Evolutionary conservation across 1,139 yeast genomes (phyloP).

Genomic region (Blastobotrys niveus): DNA sequence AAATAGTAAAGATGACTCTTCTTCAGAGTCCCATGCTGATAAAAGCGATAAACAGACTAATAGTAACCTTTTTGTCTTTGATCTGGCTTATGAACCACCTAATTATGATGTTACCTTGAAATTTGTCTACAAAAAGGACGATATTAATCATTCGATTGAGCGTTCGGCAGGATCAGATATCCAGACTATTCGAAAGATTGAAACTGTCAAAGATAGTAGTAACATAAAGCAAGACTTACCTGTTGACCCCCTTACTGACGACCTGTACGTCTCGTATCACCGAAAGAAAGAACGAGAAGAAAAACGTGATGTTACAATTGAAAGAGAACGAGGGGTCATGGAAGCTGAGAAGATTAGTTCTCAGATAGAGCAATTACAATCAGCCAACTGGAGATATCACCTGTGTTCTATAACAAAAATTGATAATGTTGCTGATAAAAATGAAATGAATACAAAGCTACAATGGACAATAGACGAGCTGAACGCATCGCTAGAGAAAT

Average conservation of each 20-base stretch:
- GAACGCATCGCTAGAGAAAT: conserved; percentile 43
- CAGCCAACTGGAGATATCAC: conserved; percentile 51
- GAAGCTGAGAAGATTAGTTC: conserved; percentile 48
- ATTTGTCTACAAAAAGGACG: conserved; percentile 1
- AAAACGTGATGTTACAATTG: conserved; percentile 53
- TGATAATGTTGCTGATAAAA: conserved; percentile 41
- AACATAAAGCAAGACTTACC: too few relatives aligned
- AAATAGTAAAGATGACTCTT: background rate
- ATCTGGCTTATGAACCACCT: conserved; percentile 9
- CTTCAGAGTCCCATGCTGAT: background rate
- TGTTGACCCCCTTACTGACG: conserved; percentile 49
- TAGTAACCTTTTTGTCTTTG: conserved; percentile 8
- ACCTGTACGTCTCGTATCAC: conserved; percentile 47
- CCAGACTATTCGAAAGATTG: too few relatives aligned
- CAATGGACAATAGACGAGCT: conserved; percentile 50
- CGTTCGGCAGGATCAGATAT: too few relatives aligned
- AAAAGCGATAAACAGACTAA: background rate
- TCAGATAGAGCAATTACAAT: conserved; percentile 44
- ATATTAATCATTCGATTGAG: too few relatives aligned
- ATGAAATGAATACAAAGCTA: conserved; percentile 49
- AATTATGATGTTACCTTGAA: conserved; percentile 9
- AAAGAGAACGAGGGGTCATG: conserved; percentile 44
- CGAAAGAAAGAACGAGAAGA: conserved; percentile 63
- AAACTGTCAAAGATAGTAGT: too few relatives aligned
- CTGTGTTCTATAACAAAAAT: conserved; percentile 53